Percentiles rank a stretch among this genome's conserved stretches.
These are phyloP conservation scores for Penicillium flavigenum DNA, from an alignment of 495 filamentous ascomycete species.

Conservation along the genomic window DNA sequence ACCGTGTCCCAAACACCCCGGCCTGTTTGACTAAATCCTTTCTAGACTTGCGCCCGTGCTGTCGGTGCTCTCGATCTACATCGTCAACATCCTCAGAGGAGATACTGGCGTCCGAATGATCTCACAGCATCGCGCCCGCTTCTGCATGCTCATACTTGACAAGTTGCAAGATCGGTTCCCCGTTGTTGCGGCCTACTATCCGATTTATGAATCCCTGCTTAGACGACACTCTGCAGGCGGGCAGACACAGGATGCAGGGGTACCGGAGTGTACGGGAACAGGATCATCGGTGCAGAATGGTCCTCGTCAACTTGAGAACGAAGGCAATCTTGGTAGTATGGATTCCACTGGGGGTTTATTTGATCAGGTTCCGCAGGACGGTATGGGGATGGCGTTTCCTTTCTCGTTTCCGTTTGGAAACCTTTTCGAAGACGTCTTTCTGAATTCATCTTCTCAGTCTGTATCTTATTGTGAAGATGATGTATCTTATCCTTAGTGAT, in stretches of 20 bases:
- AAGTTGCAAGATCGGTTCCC: conserved; percentile 15
- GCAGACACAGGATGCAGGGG: neutral
- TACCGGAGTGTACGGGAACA: neutral
- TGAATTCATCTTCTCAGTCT: conserved; percentile 6
- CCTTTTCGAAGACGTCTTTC: conserved; percentile 13
- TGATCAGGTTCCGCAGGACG: conserved; percentile 9
- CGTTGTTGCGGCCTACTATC: conserved; percentile 11
- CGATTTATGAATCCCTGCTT: conserved; percentile 14
- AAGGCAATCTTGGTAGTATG: neutral
- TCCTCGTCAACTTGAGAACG: neutral
- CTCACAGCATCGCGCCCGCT: conserved; percentile 23
- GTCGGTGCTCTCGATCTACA: conserved; percentile 21
- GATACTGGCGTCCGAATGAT: conserved; percentile 15
- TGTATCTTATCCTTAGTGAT: neutral
- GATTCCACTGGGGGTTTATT: neutral
- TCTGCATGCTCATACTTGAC: conserved; percentile 25
- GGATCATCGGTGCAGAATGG: neutral
- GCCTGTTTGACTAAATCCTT: neutral
- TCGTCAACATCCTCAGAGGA: conserved; percentile 20
- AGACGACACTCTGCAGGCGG: neutral
- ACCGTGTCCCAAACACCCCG: neutral
- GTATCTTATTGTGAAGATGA: neutral
- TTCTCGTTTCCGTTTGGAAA: conserved; percentile 15
- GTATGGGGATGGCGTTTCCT: conserved; percentile 7
- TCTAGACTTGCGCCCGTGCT: conserved; percentile 19